Evolutionary conservation across 257 asterid species (phyloP).

Genomic region (Eustoma russellianum): DNA sequence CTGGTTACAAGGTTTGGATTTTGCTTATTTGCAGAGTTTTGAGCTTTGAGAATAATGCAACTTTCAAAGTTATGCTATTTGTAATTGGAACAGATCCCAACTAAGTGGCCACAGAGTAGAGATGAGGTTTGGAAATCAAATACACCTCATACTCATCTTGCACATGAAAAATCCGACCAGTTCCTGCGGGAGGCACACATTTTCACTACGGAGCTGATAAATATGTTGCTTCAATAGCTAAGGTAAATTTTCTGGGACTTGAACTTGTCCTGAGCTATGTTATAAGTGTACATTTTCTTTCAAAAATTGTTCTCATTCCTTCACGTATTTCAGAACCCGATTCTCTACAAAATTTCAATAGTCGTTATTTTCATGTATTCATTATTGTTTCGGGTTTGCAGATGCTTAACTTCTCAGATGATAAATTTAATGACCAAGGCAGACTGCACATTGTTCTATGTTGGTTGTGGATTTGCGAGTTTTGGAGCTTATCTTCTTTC

Average conservation of each 20-base stretch:
- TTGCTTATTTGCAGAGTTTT: no score
- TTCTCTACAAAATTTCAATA: no score
- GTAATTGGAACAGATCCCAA: slow-evolving; percentile 42
- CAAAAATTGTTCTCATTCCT: no score
- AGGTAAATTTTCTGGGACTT: slow-evolving; percentile 35
- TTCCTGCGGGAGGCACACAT: slow-evolving; percentile 98
- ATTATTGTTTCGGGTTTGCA: slow-evolving; percentile 19
- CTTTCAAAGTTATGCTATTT: no score
- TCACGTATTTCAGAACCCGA: no score
- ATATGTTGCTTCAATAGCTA: slow-evolving; percentile 76
- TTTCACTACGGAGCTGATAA: slow-evolving; percentile 90
- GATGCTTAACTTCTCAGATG: slow-evolving; percentile 75
- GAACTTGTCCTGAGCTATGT: no score
- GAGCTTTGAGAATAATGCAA: slow-evolving; percentile 5
- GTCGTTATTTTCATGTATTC: no score
- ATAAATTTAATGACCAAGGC: slow-evolving; percentile 66
- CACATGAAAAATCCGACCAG: no score
- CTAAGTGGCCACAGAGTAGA: slow-evolving; percentile 88
- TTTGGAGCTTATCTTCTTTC: no score
- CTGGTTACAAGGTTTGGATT: slow-evolving; percentile 67
- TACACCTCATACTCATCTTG: no score
- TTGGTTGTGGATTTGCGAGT: slow-evolving; percentile 96
- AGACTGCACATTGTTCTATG: slow-evolving; percentile 62
- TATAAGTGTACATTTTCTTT: no score
- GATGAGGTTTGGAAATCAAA: slow-evolving; percentile 87